These are phyloP conservation scores for Aureobasidium vineae DNA, from an alignment of 2,329 filamentous ascomycete species.

Conservation along the genomic window DNA sequence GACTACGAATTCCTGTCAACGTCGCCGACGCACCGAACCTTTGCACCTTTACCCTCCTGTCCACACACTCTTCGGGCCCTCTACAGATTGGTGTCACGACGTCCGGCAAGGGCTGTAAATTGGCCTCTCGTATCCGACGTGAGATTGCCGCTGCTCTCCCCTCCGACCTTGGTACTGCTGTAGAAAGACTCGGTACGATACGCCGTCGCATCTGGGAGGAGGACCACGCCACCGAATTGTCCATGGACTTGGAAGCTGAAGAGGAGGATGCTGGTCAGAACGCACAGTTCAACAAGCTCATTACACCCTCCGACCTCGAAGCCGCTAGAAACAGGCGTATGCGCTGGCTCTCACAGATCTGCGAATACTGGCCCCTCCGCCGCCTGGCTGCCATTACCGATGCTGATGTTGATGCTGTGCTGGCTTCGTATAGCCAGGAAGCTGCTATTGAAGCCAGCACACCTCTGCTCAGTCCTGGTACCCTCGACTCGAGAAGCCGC, in stretches of 20 bases:
- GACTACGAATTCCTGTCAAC: constrained; percentile 86
- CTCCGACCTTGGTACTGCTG: constrained; percentile 69
- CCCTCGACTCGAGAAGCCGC: constrained; percentile 37
- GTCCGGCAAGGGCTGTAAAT: constrained; percentile 89
- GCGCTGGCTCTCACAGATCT: constrained; percentile 92
- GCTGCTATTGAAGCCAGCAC: constrained; percentile 35
- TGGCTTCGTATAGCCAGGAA: constrained; percentile 63
- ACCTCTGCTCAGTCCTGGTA: constrained; percentile 33
- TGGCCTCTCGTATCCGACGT: constrained; percentile 82
- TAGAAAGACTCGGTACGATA: constrained; percentile 71
- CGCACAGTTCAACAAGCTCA: constrained; percentile 78
- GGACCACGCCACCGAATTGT: constrained; percentile 58
- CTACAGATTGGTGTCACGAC: constrained; percentile 95
- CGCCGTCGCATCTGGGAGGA: constrained; percentile 71
- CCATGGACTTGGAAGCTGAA: constrained; percentile 43
- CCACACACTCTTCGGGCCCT: constrained; percentile 84
- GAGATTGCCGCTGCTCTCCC: constrained; percentile 84
- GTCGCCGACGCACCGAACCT: constrained; percentile 83
- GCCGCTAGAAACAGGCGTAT: constrained; percentile 77
- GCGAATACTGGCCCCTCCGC: constrained; percentile 95
- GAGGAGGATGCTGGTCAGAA: constrained; percentile 68
- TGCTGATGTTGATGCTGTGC: constrained; percentile 70
- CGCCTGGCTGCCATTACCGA: constrained; percentile 77
- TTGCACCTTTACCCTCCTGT: constrained; percentile 86
- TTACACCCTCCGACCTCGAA: constrained; percentile 70